Base-by-base conservation (phyloP, 1,139 yeast genomes). In the Kodamaea alishanica region DNA sequence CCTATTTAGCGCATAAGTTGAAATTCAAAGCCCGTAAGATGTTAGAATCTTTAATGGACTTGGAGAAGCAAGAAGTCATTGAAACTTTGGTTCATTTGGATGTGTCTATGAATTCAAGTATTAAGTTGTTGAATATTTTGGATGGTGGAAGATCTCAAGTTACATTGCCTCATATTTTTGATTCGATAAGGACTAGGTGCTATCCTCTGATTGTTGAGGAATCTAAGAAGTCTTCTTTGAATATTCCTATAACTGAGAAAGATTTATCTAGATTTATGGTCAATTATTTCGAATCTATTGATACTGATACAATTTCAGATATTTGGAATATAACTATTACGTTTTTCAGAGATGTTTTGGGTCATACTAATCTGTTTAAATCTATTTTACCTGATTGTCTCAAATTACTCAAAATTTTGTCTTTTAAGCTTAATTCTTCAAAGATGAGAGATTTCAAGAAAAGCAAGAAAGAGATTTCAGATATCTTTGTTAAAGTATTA, bases 71-170 rank as follows among this genome's bases (percentile, higher is more conserved):
- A 37, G 95, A 88, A 51, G 80, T 84, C 0, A 61, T 89, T 41
- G 94, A 84, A 52, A 70, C 79, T 5, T 60, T 88, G 44, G 71
- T 86, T 20, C 65, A 63, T 24, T 57, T 65, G 33, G 67, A 61
- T 28, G 33, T 20, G 8, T 11, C 40, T 5, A 54, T 49, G 9
- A 54, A 41, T 9, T 37, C 51, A 42, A 56, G 50, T 40, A 59
- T 52, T 47, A 84, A 83, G 48, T 53, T 87, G 4, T 61, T 85
- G 24, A 89, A 85, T 57, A 81, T 86, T 7, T 65, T 92, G 35
- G 97, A 90, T 61, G 94, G 95, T 0, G 85, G 96, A 2, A 77
- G 87, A 46, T 84, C 95, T 0, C 87, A 82, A 43, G 53, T 79
- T 4, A 85, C 95, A 0, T 65, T 89, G 15, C 94, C 95, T 0